Evolutionary conservation across 495 filamentous ascomycete species (phyloP).

Genomic region (Haplographium delicatum): DNA sequence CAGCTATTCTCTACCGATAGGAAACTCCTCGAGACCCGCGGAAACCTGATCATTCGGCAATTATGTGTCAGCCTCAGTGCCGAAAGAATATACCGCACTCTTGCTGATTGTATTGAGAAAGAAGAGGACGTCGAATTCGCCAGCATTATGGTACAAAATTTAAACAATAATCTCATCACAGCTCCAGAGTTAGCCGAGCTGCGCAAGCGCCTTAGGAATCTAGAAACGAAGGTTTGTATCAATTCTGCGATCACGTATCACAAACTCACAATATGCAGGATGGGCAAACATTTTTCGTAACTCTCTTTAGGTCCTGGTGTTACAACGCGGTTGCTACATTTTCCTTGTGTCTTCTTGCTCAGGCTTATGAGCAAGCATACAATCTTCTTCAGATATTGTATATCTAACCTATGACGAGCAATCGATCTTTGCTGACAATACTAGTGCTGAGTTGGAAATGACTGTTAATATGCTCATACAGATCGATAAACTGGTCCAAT

Average conservation of each 20-base stretch:
- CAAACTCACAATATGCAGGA: conserved; percentile 50
- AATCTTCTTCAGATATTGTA: conserved; percentile 95
- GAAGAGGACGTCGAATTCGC: conserved; percentile 98
- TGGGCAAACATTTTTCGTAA: conserved; percentile 90
- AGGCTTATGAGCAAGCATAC: conserved; percentile 98
- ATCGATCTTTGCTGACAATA: conserved; percentile 30
- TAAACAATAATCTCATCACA: conserved; percentile 98
- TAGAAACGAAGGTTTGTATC: conserved; percentile 67
- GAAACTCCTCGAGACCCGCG: conserved; percentile 81
- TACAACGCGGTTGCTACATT: conserved; percentile 98
- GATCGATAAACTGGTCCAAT: conserved; percentile 97
- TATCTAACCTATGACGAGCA: conserved; percentile 20
- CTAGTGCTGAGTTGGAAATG: conserved; percentile 94
- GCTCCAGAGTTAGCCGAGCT: conserved; percentile 90
- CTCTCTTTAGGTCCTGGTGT: conserved; percentile 94
- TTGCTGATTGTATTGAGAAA: conserved; percentile 95
- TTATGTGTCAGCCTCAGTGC: conserved; percentile 88
- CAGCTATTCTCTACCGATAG: conserved; percentile 94
- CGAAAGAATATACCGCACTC: conserved; percentile 91
- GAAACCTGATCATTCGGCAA: conserved; percentile 94
- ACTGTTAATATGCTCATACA: conserved; percentile 98
- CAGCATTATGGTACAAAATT: conserved; percentile 98
- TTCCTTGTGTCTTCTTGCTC: conserved; percentile 89
- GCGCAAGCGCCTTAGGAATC: conserved; percentile 80
- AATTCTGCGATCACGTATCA: background rate